A percentile compares a stretch with the other conserved stretches of the same genome.
Evolutionary conservation across 2,329 filamentous ascomycete genomes (phyloP).

Genomic region (Aspergillus sp.): DNA sequence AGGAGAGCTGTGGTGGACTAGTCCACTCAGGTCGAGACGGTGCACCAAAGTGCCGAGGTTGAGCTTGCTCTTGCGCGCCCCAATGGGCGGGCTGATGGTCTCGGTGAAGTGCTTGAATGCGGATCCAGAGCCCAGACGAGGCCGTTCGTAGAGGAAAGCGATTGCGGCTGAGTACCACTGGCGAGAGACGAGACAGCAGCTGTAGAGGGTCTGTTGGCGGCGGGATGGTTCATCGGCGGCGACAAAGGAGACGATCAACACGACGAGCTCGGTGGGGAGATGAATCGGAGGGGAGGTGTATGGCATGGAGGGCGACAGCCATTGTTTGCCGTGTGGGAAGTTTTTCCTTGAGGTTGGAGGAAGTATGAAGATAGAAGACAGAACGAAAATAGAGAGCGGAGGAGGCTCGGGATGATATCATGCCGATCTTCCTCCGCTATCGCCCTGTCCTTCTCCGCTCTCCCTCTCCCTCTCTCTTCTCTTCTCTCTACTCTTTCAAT

Average conservation of each 20-base stretch:
- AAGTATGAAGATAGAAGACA: neutral
- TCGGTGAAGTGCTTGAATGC: conserved; percentile 55
- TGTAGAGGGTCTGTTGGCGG: conserved; percentile 49
- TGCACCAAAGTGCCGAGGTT: conserved; percentile 51
- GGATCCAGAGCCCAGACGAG: conserved; percentile 48
- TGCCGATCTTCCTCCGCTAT: neutral
- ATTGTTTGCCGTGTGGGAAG: conserved; percentile 2
- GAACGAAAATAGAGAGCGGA: neutral
- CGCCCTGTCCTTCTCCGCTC: neutral
- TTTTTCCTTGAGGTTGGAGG: neutral
- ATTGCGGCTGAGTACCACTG: conserved; percentile 59
- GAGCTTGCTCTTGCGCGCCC: conserved; percentile 47
- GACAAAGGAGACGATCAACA: conserved; percentile 49
- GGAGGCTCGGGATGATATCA: conserved; percentile 9
- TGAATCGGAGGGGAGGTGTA: conserved; percentile 29
- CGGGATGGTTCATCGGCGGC: conserved; percentile 24
- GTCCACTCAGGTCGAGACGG: conserved; percentile 51
- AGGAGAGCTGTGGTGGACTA: conserved; percentile 61
- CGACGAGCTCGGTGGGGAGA: conserved; percentile 56
- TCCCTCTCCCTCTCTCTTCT: neutral
- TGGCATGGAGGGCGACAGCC: conserved; percentile 13
- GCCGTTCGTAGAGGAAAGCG: conserved; percentile 52
- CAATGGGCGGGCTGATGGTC: conserved; percentile 52
- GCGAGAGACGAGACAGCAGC: conserved; percentile 53
- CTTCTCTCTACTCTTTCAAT: neutral